Evolutionary conservation across 2,329 filamentous ascomycete genomes (phyloP).

Genomic region (Parasarocladium wereldwijsianum): DNA sequence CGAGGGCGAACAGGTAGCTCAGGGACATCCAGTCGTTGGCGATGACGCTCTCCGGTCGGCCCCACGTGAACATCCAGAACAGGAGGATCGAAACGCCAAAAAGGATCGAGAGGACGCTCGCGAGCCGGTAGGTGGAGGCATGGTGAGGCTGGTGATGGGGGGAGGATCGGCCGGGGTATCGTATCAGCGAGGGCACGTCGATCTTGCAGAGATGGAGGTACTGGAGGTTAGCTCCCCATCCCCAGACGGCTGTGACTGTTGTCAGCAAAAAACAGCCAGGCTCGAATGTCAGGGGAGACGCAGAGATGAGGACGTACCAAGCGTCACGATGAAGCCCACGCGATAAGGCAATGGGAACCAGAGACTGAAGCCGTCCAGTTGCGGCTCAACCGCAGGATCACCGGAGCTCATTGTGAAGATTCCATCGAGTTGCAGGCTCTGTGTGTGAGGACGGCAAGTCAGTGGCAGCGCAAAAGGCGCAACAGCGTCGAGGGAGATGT

Average conservation of each 20-base stretch:
- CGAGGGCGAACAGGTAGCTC: constrained; percentile 60
- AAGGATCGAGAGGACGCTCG: constrained; percentile 58
- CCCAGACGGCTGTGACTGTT: constrained; percentile 73
- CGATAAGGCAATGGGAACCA: constrained; percentile 81
- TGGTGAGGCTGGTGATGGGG: constrained; percentile 61
- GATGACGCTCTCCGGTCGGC: constrained; percentile 53
- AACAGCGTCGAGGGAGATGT: no score
- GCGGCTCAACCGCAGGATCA: constrained; percentile 53
- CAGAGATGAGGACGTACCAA: constrained; percentile 43
- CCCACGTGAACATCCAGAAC: constrained; percentile 73
- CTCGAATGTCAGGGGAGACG: background rate
- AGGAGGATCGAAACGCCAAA: constrained; percentile 57
- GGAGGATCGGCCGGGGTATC: constrained; percentile 65
- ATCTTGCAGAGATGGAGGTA: constrained; percentile 69
- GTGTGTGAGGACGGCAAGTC: no score
- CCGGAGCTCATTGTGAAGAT: constrained; percentile 55
- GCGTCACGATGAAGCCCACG: constrained; percentile 69
- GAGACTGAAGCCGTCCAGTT: constrained; percentile 75
- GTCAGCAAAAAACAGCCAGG: constrained; percentile 5
- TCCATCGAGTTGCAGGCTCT: no score
- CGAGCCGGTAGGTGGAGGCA: constrained; percentile 73
- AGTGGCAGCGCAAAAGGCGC: no score
- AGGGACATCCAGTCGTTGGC: constrained; percentile 78
- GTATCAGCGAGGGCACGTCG: constrained; percentile 73
- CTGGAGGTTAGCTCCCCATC: constrained; percentile 86